Evolutionary conservation across 768 basidiomycete species (phyloP), one percentile per base, ranked within the genome.

Genomic region (Phallus indusiatus): DNA sequence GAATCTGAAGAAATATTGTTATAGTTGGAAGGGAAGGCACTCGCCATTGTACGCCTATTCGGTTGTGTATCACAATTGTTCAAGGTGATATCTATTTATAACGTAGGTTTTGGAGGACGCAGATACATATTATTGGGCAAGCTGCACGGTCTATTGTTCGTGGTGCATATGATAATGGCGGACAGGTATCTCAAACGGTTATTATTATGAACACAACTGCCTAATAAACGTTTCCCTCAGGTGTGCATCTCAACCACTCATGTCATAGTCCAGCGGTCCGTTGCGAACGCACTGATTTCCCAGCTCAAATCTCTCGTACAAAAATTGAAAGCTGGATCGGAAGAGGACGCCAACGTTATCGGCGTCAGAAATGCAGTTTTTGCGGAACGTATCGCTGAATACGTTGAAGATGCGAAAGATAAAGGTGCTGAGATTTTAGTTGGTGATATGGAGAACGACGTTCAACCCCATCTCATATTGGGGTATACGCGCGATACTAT

Each of bases 201-300:
- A 28, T 21, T 16, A 17, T 49, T 22, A 34, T 36, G 22, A n/a
- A 12, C 24, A n/a, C 57, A 22, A 14, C 4, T 16, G 10, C n/a
- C n/a, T n/a, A 8, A 16, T 4, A 18, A 34, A 11, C 28, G 3
- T 49, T 9, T 21, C 17, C 6, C 37, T n/a, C 80, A 82, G 68
- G 72, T 81, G 42, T 83, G 81, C 69, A 80, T 83, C 77, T 80
- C 80, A 0, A 78, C 78, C 9, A 79, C 80, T 63, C 78, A 81
- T 8, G 76, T 82, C 17, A 78, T 82, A 50, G 77, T 76, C 36
- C 78, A 81, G 61, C 68, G 73, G 17, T 69, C 65, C 8, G 68
- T 76, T 17, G 72, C 76, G 10, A 66, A 72, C 0, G 54, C 58
- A 1, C 71, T 82, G 16, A 65, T 76, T 16, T 59, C 64, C 5